Percentiles rank a stretch among this genome's conserved stretches.
These are phyloP conservation scores for Pyrus bretschneideri DNA, from an alignment of 306 rosid species.

Conservation along the genomic window DNA sequence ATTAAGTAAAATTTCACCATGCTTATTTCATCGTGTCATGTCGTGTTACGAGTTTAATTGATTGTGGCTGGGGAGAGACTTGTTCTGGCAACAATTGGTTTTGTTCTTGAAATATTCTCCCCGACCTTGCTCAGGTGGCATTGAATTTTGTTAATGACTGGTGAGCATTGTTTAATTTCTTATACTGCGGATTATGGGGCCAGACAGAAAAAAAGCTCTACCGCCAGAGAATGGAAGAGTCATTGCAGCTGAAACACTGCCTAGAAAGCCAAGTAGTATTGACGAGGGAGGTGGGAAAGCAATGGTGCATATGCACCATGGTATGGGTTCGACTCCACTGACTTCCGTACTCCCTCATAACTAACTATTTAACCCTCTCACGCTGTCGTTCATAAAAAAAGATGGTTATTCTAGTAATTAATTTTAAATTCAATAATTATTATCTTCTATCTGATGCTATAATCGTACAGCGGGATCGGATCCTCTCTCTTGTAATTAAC, in stretches of 20 bases:
- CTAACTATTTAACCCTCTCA: too few relatives aligned
- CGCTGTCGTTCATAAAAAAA: background rate
- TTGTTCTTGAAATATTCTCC: slow-evolving; percentile 30
- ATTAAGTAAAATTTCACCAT: background rate
- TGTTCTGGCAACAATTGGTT: slow-evolving; percentile 36
- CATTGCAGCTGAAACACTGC: slow-evolving; percentile 14
- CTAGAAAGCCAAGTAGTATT: slow-evolving; percentile 17
- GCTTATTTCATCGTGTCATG: background rate
- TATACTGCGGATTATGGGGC: slow-evolving; percentile 30
- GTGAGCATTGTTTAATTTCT: too few relatives aligned
- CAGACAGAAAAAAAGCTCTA: slow-evolving; percentile 15
- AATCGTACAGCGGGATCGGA: too few relatives aligned
- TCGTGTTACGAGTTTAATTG: background rate
- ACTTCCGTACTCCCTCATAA: too few relatives aligned
- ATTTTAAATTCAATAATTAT: too few relatives aligned
- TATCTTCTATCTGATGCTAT: background rate
- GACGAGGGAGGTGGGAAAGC: slow-evolving; percentile 18
- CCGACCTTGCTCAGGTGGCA: slow-evolving; percentile 38
- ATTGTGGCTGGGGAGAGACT: slow-evolving; percentile 36
- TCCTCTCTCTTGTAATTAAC: background rate
- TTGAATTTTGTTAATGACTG: slow-evolving; percentile 53
- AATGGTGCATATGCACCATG: too few relatives aligned
- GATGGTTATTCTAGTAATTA: background rate
- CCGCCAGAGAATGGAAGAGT: slow-evolving; percentile 15
- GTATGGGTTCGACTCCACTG: too few relatives aligned